Evolutionary conservation across 148 eudicot species (phyloP).

Genomic region (Amaranthus palmeri): DNA sequence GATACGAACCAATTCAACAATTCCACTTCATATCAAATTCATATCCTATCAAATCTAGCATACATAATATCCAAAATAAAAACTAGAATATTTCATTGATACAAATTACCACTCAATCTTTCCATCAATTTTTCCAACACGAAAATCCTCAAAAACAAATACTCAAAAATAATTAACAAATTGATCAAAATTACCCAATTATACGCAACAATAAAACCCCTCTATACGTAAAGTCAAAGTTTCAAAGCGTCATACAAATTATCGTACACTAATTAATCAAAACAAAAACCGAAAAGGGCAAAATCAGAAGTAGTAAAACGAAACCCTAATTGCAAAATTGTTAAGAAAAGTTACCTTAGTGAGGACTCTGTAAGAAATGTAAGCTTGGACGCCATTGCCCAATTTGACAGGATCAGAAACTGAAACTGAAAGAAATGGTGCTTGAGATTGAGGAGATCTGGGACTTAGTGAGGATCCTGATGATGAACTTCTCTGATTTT

Average conservation of each 20-base stretch:
- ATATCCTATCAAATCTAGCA: background rate
- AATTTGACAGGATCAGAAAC: conserved; percentile 97
- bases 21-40: background rate
- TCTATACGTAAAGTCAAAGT: background rate
- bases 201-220: background rate
- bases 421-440: conserved; percentile 53
- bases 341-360: conserved; percentile 52
- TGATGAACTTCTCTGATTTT: conserved; percentile 36
- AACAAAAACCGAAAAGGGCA: background rate
- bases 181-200: background rate
- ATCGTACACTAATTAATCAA: background rate
- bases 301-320: background rate
- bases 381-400: conserved; percentile 93
- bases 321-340: background rate
- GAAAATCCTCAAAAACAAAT: background rate
- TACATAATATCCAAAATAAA: background rate
- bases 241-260: background rate
- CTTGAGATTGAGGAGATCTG: conserved; percentile 62
- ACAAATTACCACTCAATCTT: background rate
- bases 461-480: conserved; percentile 59
- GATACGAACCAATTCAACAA: background rate
- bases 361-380: conserved; percentile 82
- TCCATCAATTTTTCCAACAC: background rate
- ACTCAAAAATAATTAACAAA: background rate
- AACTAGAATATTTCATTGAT: background rate